Percentiles rank a stretch among this genome's conserved stretches.
These are phyloP conservation scores for Syzygium malaccense DNA, from an alignment of 441 rosid species.

Conservation along the genomic window DNA sequence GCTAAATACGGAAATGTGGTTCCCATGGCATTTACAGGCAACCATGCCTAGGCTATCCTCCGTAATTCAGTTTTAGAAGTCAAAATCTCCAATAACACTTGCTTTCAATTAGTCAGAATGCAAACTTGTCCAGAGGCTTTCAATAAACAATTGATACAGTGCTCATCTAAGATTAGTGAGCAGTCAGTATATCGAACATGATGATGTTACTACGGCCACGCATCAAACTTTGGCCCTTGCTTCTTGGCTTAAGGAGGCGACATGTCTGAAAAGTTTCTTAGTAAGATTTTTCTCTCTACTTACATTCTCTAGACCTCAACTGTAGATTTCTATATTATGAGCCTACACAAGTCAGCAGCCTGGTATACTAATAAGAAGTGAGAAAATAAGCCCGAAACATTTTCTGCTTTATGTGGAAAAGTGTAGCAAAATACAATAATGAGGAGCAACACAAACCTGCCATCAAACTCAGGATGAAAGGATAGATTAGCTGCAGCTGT, in stretches of 20 bases:
- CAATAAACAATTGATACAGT: not conserved
- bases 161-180: not conserved
- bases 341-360: not conserved
- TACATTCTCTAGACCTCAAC: not conserved
- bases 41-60: not conserved
- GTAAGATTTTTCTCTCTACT: not conserved
- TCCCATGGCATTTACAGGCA: not conserved
- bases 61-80: not conserved
- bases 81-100: not conserved
- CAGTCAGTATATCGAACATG: not conserved
- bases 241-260: not conserved
- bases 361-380: not conserved
- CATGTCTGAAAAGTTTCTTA: not conserved
- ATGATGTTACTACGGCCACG: not conserved
- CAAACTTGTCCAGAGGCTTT: not conserved
- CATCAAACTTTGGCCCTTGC: not conserved
- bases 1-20: not conserved
- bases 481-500: constrained; percentile 34
- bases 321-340: not conserved
- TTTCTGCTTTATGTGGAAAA: not conserved
- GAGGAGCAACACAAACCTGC: constrained; percentile 36
- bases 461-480: constrained; percentile 39
- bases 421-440: not conserved
- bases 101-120: not conserved
- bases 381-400: not conserved